These are phyloP conservation scores for Corniculantispora saksenae DNA, from an alignment of 2,329 filamentous ascomycete genomes.

Conservation along the genomic window DNA sequence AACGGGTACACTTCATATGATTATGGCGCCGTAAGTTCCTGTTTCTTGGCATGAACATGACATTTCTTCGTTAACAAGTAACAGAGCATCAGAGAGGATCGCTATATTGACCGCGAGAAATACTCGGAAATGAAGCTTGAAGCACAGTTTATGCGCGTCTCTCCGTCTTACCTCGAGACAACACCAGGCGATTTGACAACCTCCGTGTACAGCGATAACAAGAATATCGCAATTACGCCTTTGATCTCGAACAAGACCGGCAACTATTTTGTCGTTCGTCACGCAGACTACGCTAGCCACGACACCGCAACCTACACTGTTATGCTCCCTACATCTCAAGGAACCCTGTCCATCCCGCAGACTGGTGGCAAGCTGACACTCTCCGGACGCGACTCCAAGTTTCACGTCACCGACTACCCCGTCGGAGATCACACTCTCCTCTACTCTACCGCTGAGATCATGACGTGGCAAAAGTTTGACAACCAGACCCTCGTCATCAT, in stretches of 20 bases:
- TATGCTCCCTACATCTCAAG: conserved; percentile 59
- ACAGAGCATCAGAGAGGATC: conserved; percentile 63
- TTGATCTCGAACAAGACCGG: conserved; percentile 55
- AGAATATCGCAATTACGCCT: conserved; percentile 60
- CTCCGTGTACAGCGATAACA: conserved; percentile 54
- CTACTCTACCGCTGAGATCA: conserved; percentile 70
- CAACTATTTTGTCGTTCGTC: conserved; percentile 67
- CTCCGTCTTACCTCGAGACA: conserved; percentile 67
- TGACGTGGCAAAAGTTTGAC: conserved; percentile 67
- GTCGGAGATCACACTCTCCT: conserved; percentile 60
- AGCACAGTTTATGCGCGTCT: conserved; percentile 73
- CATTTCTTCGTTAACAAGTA: background rate
- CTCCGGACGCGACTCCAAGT: conserved; percentile 65
- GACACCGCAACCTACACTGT: conserved; percentile 63
- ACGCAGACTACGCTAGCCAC: conserved; percentile 63
- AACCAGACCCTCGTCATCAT: conserved; percentile 62
- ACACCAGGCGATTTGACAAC: conserved; percentile 51
- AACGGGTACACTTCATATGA: conserved; percentile 63
- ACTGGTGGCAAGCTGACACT: conserved; percentile 58
- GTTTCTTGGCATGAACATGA: background rate
- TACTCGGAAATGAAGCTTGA: conserved; percentile 78
- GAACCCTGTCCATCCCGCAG: conserved; percentile 59
- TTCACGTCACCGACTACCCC: conserved; percentile 67
- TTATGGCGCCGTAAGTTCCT: conserved; percentile 46
- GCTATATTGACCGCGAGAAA: conserved; percentile 69